Base-by-base conservation (phyloP, 2,329 filamentous ascomycete species). In the Mycosphaerella sp. region DNA sequence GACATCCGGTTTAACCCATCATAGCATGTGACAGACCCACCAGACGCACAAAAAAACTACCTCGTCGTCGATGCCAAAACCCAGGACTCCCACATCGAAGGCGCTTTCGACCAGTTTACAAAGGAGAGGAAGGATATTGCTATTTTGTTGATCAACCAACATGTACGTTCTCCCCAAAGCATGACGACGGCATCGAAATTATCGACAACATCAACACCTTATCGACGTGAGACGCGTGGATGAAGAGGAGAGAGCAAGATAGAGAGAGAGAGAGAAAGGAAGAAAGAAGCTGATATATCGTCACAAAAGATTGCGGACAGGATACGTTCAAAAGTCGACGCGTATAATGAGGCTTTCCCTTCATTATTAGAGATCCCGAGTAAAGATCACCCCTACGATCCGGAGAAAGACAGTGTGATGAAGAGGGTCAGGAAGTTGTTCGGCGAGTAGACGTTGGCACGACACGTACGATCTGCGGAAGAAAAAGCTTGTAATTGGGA, bases 301-400 rank as follows among this genome's bases (percentile, higher is more conserved):
- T 10, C 44, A 5, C 21, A 25, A 25, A 25, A 97, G 91, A 80
- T 98, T 65, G 93, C 93, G 45, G 93, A 98, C 69, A 83, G 82
- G 68, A 98, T 98, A 79, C 82, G 93, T 70, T 81, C 91, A 68
- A 83, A 85, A 55, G 85, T 98, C 61, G 93, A 98, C 71, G 83
- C 82, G 34, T 96, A 95, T 73, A 91, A 89, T 16, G 88, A 91
- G 44, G 90, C 93, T 4, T 98, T 98, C 73, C 93, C 93, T n/a
- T 85, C 89, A 17, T 80, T 98, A 49, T 82, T 98, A 52, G 93
- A 98, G 72, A 97, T 98, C 55, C 93, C 93, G 18, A 95, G 89
- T 74, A 98, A 98, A 78, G 93, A 98, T 70, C 93, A 98, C 70
- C 93, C 93, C 2, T 98, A 98, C 68, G 91, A 98, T 64, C 93